Conservation (phyloP, 2,329 filamentous ascomycete genomes). For the Lizonia empirigonia region DNA sequence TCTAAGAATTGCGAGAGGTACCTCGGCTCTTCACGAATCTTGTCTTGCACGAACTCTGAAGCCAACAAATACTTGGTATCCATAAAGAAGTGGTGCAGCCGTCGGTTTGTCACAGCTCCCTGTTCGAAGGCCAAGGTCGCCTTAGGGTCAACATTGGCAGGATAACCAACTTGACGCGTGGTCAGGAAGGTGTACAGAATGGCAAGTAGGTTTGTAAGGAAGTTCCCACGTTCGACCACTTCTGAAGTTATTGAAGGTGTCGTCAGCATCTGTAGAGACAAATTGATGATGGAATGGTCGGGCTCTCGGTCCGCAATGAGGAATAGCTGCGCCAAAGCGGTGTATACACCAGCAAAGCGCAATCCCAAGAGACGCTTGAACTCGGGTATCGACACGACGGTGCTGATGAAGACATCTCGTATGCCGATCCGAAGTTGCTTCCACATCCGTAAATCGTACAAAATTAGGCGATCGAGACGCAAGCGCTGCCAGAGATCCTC, state of each 20-base stretch:
- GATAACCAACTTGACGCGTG: constrained; percentile 92
- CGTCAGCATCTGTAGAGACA: constrained; percentile 94
- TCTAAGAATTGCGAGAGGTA: constrained; percentile 96
- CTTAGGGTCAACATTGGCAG: constrained; percentile 82
- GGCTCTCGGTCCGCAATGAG: constrained; percentile 95
- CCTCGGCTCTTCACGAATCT: constrained; percentile 78
- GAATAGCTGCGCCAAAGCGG: constrained; percentile 89
- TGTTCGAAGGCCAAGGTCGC: constrained; percentile 92
- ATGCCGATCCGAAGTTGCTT: constrained; percentile 92
- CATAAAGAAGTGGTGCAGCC: constrained; percentile 97
- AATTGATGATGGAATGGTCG: constrained; percentile 97
- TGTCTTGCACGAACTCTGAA: constrained; percentile 84
- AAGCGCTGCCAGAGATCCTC: constrained; percentile 91
- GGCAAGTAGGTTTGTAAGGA: constrained; percentile 90
- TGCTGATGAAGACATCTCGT: constrained; percentile 92
- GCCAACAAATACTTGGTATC: constrained; percentile 91
- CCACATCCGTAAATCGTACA: constrained; percentile 96
- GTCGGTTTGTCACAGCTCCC: constrained; percentile 89
- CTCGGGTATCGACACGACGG: constrained; percentile 90
- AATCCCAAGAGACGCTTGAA: constrained; percentile 95
- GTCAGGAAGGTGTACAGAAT: constrained; percentile 98
- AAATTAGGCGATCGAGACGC: constrained; percentile 88
- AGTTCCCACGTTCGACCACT: constrained; percentile 92
- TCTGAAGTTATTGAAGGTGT: constrained; percentile 96
- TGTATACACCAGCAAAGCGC: constrained; percentile 94